Evolutionary conservation across 1,284 basidiomycete species (phyloP).

Genomic region (Tetrapyrgos nigripes): DNA sequence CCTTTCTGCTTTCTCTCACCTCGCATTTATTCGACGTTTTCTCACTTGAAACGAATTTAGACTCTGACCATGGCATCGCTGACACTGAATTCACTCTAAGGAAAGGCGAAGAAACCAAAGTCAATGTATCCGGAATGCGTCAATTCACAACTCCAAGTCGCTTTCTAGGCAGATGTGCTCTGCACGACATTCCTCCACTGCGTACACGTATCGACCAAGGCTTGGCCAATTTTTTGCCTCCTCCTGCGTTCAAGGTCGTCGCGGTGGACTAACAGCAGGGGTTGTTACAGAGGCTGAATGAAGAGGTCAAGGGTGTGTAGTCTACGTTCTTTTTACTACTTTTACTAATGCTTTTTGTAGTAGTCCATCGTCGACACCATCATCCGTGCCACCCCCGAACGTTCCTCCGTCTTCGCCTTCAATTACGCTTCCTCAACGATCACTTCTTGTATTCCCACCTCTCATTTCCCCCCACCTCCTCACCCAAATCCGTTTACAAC

Average conservation of each 20-base stretch:
- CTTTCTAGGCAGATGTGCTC: conserved; percentile 4
- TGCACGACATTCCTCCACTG: conserved; percentile 64
- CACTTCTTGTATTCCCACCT: conserved; percentile 91
- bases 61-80: too few relatives aligned
- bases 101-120: background rate
- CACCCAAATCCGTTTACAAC: conserved; percentile 53
- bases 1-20: too few relatives aligned
- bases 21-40: too few relatives aligned
- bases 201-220: conserved; percentile 74
- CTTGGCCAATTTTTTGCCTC: conserved; percentile 77
- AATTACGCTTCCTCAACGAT: conserved; percentile 96
- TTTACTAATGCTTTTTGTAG: conserved; percentile 38
- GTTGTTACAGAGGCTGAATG: conserved; percentile 75
- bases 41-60: too few relatives aligned
- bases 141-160: background rate
- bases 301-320: conserved; percentile 71
- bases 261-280: conserved; percentile 86
- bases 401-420: conserved; percentile 76
- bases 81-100: too few relatives aligned
- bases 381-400: conserved; percentile 70
- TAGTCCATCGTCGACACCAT: conserved; percentile 78
- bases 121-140: background rate
- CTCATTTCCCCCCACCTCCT: conserved; percentile 52
- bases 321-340: background rate
- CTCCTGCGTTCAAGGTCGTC: conserved; percentile 67